Evolutionary conservation across 2,329 filamentous ascomycete genomes (phyloP).

Genomic region (Xylaria sp.): DNA sequence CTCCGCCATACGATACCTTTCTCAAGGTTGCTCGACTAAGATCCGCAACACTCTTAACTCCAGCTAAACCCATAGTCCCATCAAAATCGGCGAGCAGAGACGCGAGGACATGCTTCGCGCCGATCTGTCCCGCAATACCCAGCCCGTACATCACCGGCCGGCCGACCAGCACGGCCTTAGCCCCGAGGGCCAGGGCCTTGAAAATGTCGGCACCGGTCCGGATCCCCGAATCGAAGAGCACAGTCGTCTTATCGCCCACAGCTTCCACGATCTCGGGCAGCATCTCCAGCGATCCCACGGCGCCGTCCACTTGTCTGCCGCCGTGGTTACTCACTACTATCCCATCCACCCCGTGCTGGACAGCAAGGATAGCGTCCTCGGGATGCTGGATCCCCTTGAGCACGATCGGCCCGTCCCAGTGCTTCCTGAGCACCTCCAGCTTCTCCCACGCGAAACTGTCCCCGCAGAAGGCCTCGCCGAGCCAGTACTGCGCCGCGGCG

Average conservation of each 20-base stretch:
- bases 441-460: conserved; percentile 45
- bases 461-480: conserved; percentile 45
- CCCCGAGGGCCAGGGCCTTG: conserved; percentile 65
- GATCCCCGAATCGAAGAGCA: conserved; percentile 72
- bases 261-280: conserved; percentile 71
- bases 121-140: conserved; percentile 46
- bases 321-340: conserved; percentile 70
- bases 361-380: conserved; percentile 45
- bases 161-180: conserved; percentile 68
- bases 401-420: conserved; percentile 49
- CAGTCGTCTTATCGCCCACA: conserved; percentile 67
- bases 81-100: conserved; percentile 47
- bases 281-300: conserved; percentile 65
- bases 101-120: conserved; percentile 45
- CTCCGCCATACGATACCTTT: conserved; percentile 50
- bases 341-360: conserved; percentile 42
- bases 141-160: conserved; percentile 65
- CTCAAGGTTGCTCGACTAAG: conserved; percentile 52
- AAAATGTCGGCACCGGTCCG: conserved; percentile 70
- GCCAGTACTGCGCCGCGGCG: conserved; percentile 47
- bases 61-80: conserved; percentile 46
- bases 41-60: conserved; percentile 53
- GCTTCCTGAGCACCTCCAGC: conserved; percentile 42
- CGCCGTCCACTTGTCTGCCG: conserved; percentile 67
- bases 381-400: conserved; percentile 52